These are phyloP conservation scores for Plasmopara muralis DNA, from an alignment of 352 stramenopile genomes.

Conservation along the genomic window DNA sequence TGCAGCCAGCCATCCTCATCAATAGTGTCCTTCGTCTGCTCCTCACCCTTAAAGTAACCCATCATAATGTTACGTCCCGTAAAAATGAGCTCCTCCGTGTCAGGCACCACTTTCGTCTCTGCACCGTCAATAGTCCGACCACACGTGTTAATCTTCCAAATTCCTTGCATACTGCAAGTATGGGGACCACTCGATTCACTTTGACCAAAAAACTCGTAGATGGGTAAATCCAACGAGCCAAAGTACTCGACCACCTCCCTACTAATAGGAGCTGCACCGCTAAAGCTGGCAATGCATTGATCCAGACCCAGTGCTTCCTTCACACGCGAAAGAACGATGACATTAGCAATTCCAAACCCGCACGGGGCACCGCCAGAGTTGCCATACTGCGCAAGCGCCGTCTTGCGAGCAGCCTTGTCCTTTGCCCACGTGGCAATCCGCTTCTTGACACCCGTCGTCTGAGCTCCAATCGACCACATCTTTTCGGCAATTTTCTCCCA, in stretches of 20 bases:
- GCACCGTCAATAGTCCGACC: conserved; percentile 71
- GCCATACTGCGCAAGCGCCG: conserved; percentile 76
- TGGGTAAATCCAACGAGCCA: conserved; percentile 89
- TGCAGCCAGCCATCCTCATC: conserved; percentile 91
- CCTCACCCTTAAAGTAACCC: conserved; percentile 79
- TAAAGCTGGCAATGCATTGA: conserved; percentile 70
- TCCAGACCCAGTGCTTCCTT: conserved; percentile 89
- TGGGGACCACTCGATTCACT: conserved; percentile 87
- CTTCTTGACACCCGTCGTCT: conserved; percentile 90
- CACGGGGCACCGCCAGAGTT: conserved; percentile 80
- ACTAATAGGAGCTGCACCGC: conserved; percentile 88
- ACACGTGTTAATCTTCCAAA: conserved; percentile 87
- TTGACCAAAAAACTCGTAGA: conserved; percentile 93
- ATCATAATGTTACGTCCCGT: conserved; percentile 86
- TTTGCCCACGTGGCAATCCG: conserved; percentile 89
- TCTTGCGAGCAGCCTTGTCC: conserved; percentile 72
- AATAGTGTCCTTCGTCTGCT: conserved; percentile 84
- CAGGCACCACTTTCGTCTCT: conserved; percentile 46
- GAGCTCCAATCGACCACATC: conserved; percentile 74
- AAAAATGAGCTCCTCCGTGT: conserved; percentile 72
- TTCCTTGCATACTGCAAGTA: conserved; percentile 62
- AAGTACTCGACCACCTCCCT: conserved; percentile 94
- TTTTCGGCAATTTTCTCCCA: conserved; percentile 92
- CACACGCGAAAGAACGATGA: conserved; percentile 80
- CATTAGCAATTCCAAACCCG: conserved; percentile 86